A percentile compares a stretch with the other conserved stretches of the same genome.
Conservation (phyloP, 2,329 filamentous ascomycete genomes). For the Biscogniauxia mediterranea region DNA sequence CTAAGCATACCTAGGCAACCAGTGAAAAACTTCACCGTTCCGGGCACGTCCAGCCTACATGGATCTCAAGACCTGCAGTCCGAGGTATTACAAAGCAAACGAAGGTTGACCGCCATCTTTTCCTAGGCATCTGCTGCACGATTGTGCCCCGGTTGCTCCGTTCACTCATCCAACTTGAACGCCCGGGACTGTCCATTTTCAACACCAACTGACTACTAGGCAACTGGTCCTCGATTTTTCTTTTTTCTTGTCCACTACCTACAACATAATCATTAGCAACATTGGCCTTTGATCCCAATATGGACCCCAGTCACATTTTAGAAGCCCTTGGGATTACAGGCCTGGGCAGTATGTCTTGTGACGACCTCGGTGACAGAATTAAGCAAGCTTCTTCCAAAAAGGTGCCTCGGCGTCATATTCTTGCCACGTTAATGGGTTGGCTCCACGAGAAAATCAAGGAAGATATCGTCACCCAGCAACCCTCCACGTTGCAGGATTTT, state of each 20-base stretch:
- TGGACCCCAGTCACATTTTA: conserved; percentile 16
- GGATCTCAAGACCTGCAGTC: background rate
- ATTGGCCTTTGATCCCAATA: conserved; percentile 10
- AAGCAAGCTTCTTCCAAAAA: conserved; percentile 1
- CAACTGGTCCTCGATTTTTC: background rate
- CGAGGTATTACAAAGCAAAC: background rate
- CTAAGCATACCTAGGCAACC: background rate
- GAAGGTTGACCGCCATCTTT: background rate
- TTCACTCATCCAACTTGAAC: background rate
- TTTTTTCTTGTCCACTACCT: background rate
- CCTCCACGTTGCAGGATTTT: conserved; percentile 20
- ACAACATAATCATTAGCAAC: background rate
- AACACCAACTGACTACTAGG: background rate
- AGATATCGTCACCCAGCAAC: conserved; percentile 19
- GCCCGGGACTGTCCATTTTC: background rate
- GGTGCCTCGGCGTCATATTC: conserved; percentile 11
- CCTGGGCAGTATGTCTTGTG: conserved; percentile 17
- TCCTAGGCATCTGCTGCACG: background rate
- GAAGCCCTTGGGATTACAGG: conserved; percentile 5
- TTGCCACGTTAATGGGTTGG: conserved; percentile 26
- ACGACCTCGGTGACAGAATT: conserved; percentile 16
- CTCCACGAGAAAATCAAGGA: conserved; percentile 27
- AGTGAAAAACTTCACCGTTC: background rate
- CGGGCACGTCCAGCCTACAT: background rate
- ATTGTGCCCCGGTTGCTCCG: background rate